Evolutionary conservation across 1,284 basidiomycete species (phyloP).

Genomic region (Boletus coffeatus): DNA sequence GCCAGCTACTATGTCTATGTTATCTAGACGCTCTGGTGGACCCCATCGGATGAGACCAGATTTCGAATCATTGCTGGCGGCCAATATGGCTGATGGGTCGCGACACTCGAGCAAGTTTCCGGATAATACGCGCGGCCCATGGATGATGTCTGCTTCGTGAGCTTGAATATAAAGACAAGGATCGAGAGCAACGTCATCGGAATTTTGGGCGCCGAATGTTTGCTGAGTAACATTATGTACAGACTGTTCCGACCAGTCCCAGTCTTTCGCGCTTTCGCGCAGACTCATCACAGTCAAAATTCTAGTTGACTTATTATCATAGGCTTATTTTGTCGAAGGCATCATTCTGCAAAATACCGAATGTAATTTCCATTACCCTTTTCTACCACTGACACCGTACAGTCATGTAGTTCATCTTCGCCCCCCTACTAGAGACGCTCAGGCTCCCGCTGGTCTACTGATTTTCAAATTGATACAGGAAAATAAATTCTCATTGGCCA

Average conservation of each 20-base stretch:
- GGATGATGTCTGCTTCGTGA: conserved; percentile 60
- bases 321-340: too few relatives aligned
- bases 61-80: conserved; percentile 24
- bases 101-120: conserved; percentile 43
- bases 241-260: conserved; percentile 7
- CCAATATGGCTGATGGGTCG: conserved; percentile 8
- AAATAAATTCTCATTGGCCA: too few relatives aligned
- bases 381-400: too few relatives aligned
- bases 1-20: not conserved
- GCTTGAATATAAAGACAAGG: conserved; percentile 51
- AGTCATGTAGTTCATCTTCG: too few relatives aligned
- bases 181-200: conserved; percentile 17
- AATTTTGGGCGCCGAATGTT: not conserved
- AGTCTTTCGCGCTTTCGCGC: too few relatives aligned
- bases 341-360: too few relatives aligned
- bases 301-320: too few relatives aligned
- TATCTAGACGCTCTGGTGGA: conserved; percentile 5
- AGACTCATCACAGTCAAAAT: too few relatives aligned
- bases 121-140: conserved; percentile 39
- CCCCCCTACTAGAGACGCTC: too few relatives aligned
- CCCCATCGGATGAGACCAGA: conserved; percentile 46
- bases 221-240: conserved; percentile 1
- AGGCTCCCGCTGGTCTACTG: too few relatives aligned
- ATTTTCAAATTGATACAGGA: too few relatives aligned
- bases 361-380: too few relatives aligned